These are phyloP conservation scores for Vanderwaltozyma verrucispora DNA, from an alignment of 805 yeast genomes.

Conservation along the genomic window DNA sequence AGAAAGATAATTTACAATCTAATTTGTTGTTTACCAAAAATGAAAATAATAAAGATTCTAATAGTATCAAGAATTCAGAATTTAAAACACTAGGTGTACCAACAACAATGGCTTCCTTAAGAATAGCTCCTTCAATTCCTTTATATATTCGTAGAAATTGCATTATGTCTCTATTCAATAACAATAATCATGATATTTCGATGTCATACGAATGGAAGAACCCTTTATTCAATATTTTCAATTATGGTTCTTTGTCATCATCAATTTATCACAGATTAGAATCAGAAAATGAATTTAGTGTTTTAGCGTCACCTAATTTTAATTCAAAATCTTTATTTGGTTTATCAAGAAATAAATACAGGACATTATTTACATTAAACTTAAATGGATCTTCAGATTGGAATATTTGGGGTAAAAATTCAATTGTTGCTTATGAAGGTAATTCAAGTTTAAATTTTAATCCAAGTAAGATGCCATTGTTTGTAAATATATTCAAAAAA, in stretches of 20 bases:
- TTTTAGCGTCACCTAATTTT: constrained; percentile 20
- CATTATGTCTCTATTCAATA: constrained; percentile 16
- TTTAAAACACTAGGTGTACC: constrained; percentile 18
- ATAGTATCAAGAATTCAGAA: too few species aligned
- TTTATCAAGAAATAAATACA: constrained; percentile 1
- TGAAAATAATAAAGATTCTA: constrained; percentile 3
- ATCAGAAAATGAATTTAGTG: constrained; percentile 11
- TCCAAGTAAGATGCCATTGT: not conserved
- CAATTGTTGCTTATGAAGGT: constrained; percentile 23
- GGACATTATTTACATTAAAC: constrained; percentile 7
- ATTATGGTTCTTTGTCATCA: constrained; percentile 12
- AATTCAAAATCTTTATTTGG: not conserved
- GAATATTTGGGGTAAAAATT: constrained; percentile 22
- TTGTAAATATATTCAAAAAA: not conserved
- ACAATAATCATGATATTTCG: constrained; percentile 1
- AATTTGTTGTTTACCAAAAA: not conserved
- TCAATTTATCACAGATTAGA: constrained; percentile 14
- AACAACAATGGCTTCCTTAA: constrained; percentile 17
- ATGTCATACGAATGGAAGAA: constrained; percentile 17
- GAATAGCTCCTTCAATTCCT: constrained; percentile 13
- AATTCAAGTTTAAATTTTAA: constrained; percentile 18
- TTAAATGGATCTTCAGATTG: constrained; percentile 22
- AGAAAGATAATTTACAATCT: not conserved
- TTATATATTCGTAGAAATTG: constrained; percentile 22
- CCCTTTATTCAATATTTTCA: constrained; percentile 13